Percentiles rank a stretch among this genome's conserved stretches.
phyloP scores from a whole-genome alignment of 139 green algal species.

The Chlorella sp. region DNA sequence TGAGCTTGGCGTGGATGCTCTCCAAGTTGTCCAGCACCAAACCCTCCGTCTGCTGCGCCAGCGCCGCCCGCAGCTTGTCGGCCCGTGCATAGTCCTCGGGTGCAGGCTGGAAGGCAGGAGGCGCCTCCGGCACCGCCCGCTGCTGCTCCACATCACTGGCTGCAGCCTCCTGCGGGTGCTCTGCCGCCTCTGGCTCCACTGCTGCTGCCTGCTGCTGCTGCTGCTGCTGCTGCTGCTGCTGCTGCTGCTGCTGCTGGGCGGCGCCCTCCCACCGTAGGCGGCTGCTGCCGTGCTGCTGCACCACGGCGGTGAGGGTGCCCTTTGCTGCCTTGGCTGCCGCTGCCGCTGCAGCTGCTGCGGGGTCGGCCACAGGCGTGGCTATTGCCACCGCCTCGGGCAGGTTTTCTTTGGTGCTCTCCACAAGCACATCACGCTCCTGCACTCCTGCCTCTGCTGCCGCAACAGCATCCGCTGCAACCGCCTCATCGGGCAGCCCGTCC shows the following conservation, averaged over 20 bases:
- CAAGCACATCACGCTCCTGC: background rate
- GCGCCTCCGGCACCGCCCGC: background rate
- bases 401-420: slow-evolving; percentile 30
- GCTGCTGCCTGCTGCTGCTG: background rate
- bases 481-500: background rate
- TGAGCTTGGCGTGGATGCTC: slow-evolving; percentile 44
- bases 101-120: background rate
- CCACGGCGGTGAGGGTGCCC: slow-evolving; percentile 6
- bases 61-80: slow-evolving; percentile 27
- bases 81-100: background rate
- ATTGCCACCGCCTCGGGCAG: slow-evolving; percentile 9
- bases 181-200: background rate
- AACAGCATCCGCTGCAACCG: no score
- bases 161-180: no score
- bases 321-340: background rate
- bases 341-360: slow-evolving; percentile 16
- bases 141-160: background rate
- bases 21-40: slow-evolving; percentile 51
- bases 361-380: no score
- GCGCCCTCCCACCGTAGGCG: background rate
- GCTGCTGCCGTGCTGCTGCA: background rate
- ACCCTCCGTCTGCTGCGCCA: slow-evolving; percentile 37
- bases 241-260: background rate
- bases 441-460: background rate
- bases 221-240: background rate